Base-by-base conservation (phyloP, 768 basidiomycete species). In the Nidularia pulvinata region DNA sequence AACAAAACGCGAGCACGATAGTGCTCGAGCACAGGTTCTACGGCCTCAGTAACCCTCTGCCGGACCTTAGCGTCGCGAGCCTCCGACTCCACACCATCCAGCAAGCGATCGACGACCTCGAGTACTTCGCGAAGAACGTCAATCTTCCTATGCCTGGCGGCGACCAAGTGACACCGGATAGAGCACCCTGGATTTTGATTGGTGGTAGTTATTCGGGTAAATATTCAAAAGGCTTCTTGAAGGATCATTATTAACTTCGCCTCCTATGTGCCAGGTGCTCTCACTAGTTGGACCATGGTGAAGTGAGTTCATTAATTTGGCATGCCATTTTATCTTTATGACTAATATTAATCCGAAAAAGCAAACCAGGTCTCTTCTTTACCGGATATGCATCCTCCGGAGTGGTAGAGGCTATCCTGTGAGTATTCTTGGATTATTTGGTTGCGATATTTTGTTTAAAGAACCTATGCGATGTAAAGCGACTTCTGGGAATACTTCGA, bases 401-500 rank as follows among this genome's bases (percentile, higher is more conserved):
- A 5, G 85, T 87, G 16, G 85, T 89, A 7, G 74, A 88, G 63
- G 80, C 84, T 7, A 85, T 84, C 57, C 59, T 77, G 76, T 77
- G 50, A 53, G 78, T 4, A 16, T 42, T 42, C 39, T 3, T 11
- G 11, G 16, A 42, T 59, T 46, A 44, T 4, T 35, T 1, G 33
- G 6, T 14, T 10, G 14, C 7, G 32, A 30, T 33, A 33, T 44
- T 25, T 22, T 11, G 6, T 57, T 13, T 6, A 37, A 7, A 14
- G 19, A 37, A 42, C 46, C 4, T 49, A 4, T 33, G 7, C 13
- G 14, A 39, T 47, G 7, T 10, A 48, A 58, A 80, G 80, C 13
- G 75, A 86, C 63, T 86, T 82, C 61, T 89, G 85, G 85, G 73
- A 72, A 57, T 91, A 89, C 61, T 89, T 87, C 65, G 87, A 88